Conservation (phyloP, 495 filamentous ascomycete species). For the Neurospora sp. region DNA sequence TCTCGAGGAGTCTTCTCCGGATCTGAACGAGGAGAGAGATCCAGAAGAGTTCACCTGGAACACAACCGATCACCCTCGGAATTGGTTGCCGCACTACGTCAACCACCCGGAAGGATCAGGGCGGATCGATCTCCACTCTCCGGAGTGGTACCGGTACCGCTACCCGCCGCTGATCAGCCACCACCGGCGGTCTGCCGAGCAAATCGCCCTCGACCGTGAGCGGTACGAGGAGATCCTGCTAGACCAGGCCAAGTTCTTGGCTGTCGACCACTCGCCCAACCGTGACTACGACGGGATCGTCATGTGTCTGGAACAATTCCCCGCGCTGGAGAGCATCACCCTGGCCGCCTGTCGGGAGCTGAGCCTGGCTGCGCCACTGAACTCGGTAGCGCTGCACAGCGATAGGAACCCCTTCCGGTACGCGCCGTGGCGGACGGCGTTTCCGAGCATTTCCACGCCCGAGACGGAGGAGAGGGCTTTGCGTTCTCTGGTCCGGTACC, state of each 20-base stretch:
- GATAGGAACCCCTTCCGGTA: background rate
- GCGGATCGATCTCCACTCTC: background rate
- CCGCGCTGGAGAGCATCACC: background rate
- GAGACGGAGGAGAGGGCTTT: background rate
- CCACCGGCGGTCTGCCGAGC: background rate
- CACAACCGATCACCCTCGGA: background rate
- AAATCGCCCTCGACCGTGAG: background rate
- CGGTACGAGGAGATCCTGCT: background rate
- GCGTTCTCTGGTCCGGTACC: background rate
- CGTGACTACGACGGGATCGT: background rate
- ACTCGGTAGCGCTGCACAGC: background rate
- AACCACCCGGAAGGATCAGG: background rate
- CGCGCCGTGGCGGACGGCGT: background rate
- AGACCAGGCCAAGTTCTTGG: background rate
- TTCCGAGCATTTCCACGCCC: background rate
- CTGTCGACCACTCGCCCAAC: background rate
- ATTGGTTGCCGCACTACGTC: background rate
- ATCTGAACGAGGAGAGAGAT: background rate
- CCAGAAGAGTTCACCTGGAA: background rate
- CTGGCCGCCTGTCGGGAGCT: background rate
- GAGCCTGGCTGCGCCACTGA: background rate
- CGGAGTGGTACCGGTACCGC: background rate
- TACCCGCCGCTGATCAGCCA: background rate
- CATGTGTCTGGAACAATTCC: background rate
- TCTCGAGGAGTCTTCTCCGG: background rate